Evolutionary conservation across 177 flowering plant genomes (phyloP).

Genomic region (Vitis hybrid): DNA sequence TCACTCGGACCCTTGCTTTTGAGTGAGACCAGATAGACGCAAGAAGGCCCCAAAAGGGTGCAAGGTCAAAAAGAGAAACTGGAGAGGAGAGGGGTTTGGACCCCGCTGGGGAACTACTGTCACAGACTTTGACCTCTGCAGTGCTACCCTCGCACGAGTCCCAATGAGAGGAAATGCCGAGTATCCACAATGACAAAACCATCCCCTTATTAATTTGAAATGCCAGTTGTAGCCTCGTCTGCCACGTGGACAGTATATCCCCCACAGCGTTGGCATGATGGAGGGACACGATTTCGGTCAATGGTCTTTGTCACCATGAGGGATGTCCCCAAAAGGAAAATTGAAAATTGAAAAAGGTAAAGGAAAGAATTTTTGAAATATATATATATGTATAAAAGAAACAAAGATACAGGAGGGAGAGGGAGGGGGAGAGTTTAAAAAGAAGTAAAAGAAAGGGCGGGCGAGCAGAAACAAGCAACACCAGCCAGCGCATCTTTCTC

Average conservation of each 20-base stretch:
- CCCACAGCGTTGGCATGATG: background rate
- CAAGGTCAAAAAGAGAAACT: constrained; percentile 12
- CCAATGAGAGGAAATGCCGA: background rate
- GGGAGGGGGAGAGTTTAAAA: too few relatives aligned
- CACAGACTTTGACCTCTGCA: constrained; percentile 24
- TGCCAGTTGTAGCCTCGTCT: background rate
- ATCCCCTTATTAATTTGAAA: background rate
- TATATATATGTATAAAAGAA: background rate
- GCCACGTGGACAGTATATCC: background rate
- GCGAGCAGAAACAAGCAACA: constrained; percentile 31
- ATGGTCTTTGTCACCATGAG: constrained; percentile 5
- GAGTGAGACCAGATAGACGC: constrained; percentile 15
- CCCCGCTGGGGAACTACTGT: background rate
- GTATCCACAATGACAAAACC: background rate
- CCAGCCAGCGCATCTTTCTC: constrained; percentile 29
- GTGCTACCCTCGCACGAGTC: constrained; percentile 2
- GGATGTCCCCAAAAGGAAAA: too few relatives aligned
- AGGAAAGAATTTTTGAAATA: too few relatives aligned
- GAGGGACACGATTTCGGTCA: constrained; percentile 6
- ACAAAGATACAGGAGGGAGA: background rate
- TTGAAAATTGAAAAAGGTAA: too few relatives aligned
- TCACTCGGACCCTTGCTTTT: constrained; percentile 10
- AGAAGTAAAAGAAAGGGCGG: constrained; percentile 10
- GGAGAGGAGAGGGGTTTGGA: background rate
- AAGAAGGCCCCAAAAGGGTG: constrained; percentile 20